Evolutionary conservation across 208 protist species (phyloP).

Genomic region (Hexamita inflata): DNA sequence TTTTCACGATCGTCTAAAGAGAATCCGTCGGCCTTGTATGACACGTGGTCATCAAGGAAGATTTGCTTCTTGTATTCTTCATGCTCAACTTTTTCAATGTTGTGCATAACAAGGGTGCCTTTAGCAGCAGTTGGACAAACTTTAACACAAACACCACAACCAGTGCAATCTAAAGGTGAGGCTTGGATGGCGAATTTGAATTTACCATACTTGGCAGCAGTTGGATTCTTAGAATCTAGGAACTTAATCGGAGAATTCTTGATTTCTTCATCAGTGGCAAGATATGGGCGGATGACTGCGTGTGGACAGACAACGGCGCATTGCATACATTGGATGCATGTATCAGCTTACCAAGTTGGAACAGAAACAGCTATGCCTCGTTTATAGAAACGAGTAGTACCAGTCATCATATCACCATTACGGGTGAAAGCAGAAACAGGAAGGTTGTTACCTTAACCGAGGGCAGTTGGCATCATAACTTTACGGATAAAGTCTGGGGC

Average conservation of each 20-base stretch:
- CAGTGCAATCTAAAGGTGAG: conserved; percentile 56
- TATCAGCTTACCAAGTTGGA: conserved; percentile 50
- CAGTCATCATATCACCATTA: conserved; percentile 5
- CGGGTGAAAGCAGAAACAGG: not conserved
- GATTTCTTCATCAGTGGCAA: conserved; percentile 49
- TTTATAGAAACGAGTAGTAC: conserved; percentile 50
- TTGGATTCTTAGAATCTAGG: conserved; percentile 1
- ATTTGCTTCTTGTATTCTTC: conserved; percentile 47
- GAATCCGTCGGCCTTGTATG: conserved; percentile 5
- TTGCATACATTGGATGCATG: conserved; percentile 58
- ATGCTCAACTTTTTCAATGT: conserved; percentile 29
- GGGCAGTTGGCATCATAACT: not conserved
- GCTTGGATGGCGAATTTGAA: conserved; percentile 51
- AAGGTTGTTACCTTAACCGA: not conserved
- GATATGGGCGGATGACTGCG: conserved; percentile 55
- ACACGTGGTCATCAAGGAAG: conserved; percentile 31
- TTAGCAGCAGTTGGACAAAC: conserved; percentile 47
- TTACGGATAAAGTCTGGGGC: conserved; percentile 27
- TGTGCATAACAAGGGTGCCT: conserved; percentile 40
- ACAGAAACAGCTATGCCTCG: conserved; percentile 47
- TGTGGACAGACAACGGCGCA: conserved; percentile 59
- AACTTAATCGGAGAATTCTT: conserved; percentile 52
- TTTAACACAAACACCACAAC: conserved; percentile 52
- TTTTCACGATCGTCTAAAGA: conserved; percentile 4
- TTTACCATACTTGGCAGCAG: not conserved